Percentiles rank a stretch among this genome's conserved stretches.
These are phyloP conservation scores for Xylaria sp. DNA, from an alignment of 2,329 filamentous ascomycete genomes.

Conservation along the genomic window DNA sequence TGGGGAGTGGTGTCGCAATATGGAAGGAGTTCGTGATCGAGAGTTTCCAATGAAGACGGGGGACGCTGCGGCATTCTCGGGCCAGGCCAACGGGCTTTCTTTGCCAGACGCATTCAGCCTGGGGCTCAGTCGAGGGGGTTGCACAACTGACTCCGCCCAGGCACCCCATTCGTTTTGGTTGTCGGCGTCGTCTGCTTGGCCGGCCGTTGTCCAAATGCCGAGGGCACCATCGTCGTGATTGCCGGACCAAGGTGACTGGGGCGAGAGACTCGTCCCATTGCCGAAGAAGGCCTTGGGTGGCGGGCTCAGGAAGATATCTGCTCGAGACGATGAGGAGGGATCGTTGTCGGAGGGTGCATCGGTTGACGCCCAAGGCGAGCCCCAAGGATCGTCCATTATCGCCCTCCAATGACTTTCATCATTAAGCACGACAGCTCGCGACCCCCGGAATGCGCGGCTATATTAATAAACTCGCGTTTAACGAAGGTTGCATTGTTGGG, in stretches of 20 bases:
- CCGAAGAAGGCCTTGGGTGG: conserved; percentile 57
- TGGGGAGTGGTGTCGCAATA: conserved; percentile 52
- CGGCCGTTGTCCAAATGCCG: conserved; percentile 53
- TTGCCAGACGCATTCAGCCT: conserved; percentile 49
- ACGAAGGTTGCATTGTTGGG: conserved; percentile 23
- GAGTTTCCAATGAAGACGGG: conserved; percentile 48
- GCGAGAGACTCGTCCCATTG: conserved; percentile 45
- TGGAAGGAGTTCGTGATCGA: conserved; percentile 48
- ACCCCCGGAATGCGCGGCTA: conserved; percentile 29
- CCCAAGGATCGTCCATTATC: conserved; percentile 73
- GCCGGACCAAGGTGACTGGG: conserved; percentile 56
- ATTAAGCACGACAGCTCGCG: conserved; percentile 37
- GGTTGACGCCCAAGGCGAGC: conserved; percentile 66
- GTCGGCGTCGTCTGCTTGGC: conserved; percentile 41
- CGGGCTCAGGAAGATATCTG: conserved; percentile 53
- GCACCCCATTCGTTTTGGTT: conserved; percentile 47
- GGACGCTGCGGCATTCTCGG: conserved; percentile 52
- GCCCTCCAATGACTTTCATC: conserved; percentile 49
- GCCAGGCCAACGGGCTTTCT: conserved; percentile 55
- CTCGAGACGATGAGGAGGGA: conserved; percentile 45
- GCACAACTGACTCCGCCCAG: conserved; percentile 47
- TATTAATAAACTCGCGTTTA: conserved; percentile 2
- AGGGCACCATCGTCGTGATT: conserved; percentile 52
- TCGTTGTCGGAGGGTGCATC: conserved; percentile 51
- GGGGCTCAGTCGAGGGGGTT: conserved; percentile 47